Evolutionary conservation across 2,329 filamentous ascomycete genomes (phyloP), one percentile per base, ranked within the genome.

Genomic region (Ophiosphaerella narmari): DNA sequence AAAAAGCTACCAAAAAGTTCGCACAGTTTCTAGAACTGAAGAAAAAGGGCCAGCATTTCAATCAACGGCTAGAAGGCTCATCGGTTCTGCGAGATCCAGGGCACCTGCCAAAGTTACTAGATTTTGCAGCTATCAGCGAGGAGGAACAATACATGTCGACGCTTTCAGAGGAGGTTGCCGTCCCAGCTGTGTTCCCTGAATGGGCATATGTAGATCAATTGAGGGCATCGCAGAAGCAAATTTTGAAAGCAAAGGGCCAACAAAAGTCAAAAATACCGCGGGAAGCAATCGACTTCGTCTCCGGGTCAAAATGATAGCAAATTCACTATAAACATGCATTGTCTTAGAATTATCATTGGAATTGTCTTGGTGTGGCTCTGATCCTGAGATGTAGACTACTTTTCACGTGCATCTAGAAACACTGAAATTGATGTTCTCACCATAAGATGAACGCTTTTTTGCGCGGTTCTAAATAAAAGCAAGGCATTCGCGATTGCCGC

Each of bases 11-110:
- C 43, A 80, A 82, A 59, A 91, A 90, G 62, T 87, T 93, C 60
- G 81, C 84, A 55, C 84, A 85, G 51, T 93, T 94, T 59, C 81
- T 93, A 0, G 79, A 84, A 39, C 80, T 93, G n/a, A 94, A 94
- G 75, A 85, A 84, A 65, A 84, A 87, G 55, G 86, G 86, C 4
- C 79, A 86, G 13, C 90, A 94, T 73, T 93, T 93, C 78, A 92
- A 94, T 70, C 79, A 85, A 61, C 86, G 88, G 54, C 77, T 94
- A 7, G 83, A 87, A 32, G 80, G 81, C 49, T 88, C 86, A 0
- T 74, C 82, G 0, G 84, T 87, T 7, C 76, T 92, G 50, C 82
- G 83, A 43, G 93, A 93, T 66, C 90, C 90, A 2, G 83, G 82
- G 36, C 76, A 92, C 45, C 82, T 85, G 72, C 84, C 88, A 55